These are phyloP conservation scores for Phytophthora vignae DNA, from an alignment of 352 stramenopile genomes.

Conservation along the genomic window DNA sequence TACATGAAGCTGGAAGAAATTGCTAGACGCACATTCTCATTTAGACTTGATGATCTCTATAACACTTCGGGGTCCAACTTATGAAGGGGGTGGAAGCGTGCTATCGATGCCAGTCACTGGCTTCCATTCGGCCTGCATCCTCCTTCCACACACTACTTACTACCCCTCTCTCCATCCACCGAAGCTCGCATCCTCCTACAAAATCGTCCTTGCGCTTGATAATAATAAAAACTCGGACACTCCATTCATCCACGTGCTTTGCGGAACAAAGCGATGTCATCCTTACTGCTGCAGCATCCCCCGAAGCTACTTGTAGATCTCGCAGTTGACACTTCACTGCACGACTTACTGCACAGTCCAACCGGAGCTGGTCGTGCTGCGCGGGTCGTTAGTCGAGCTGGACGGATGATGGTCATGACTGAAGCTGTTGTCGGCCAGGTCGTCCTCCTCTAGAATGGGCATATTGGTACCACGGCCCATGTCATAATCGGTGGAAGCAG, in stretches of 20 bases:
- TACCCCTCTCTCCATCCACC: not conserved
- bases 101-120: not conserved
- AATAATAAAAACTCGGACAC: conserved; percentile 40
- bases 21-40: conserved; percentile 23
- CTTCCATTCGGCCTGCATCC: not conserved
- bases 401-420: conserved; percentile 21
- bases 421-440: conserved; percentile 41
- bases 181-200: conserved; percentile 2
- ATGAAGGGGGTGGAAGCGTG: not conserved
- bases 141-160: not conserved
- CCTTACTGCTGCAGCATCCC: conserved; percentile 8
- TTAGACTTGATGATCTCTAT: conserved; percentile 35
- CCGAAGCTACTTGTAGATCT: not conserved
- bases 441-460: conserved; percentile 75
- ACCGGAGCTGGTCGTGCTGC: conserved; percentile 57
- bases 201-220: conserved; percentile 25
- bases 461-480: conserved; percentile 45
- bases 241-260: conserved; percentile 29
- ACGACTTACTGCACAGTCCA: conserved; percentile 62
- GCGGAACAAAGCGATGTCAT: conserved; percentile 37
- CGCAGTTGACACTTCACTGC: conserved; percentile 4
- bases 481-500: conserved; percentile 60
- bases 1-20: conserved; percentile 20
- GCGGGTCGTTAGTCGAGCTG: conserved; percentile 35
- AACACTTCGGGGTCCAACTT: conserved; percentile 1